Percentiles rank a stretch among this genome's conserved stretches.
phyloP scores from a whole-genome alignment of 331 rosid species.

The Dryas integrifolia region DNA sequence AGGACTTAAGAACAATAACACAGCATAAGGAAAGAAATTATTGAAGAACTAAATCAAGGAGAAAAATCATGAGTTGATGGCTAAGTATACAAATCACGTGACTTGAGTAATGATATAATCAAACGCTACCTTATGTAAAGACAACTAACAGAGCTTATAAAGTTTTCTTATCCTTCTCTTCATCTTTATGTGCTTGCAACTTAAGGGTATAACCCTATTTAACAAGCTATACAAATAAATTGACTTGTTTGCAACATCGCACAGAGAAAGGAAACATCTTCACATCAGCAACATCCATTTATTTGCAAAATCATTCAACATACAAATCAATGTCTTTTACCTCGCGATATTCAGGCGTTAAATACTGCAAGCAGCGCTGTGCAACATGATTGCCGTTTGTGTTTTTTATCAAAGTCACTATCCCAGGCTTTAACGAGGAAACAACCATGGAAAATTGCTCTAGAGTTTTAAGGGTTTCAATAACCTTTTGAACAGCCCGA shows the following conservation, averaged over 20 bases:
- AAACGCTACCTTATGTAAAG: neutral
- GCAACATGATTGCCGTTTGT: slow-evolving; percentile 60
- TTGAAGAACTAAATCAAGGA: neutral
- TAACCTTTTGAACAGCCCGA: slow-evolving; percentile 60
- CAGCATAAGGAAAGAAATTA: no score
- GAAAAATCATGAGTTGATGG: neutral
- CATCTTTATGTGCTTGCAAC: neutral
- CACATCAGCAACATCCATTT: neutral
- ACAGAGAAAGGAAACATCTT: neutral
- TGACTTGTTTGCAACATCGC: slow-evolving; percentile 7
- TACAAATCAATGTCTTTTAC: slow-evolving; percentile 26
- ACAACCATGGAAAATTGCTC: slow-evolving; percentile 51
- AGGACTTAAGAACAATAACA: no score
- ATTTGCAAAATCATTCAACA: neutral
- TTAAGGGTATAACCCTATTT: neutral
- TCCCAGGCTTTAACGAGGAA: slow-evolving; percentile 41
- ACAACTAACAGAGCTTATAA: neutral
- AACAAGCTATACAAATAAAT: neutral
- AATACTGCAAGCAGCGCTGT: slow-evolving; percentile 52
- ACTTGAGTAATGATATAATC: neutral
- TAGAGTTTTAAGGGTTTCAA: slow-evolving; percentile 51
- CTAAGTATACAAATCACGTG: neutral
- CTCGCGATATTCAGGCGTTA: slow-evolving; percentile 38
- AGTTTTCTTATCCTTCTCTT: neutral
- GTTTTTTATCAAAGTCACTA: slow-evolving; percentile 47